Percentiles rank a stretch among this genome's conserved stretches.
phyloP scores from a whole-genome alignment of 441 rosid species.

The Jatropha multifida region DNA sequence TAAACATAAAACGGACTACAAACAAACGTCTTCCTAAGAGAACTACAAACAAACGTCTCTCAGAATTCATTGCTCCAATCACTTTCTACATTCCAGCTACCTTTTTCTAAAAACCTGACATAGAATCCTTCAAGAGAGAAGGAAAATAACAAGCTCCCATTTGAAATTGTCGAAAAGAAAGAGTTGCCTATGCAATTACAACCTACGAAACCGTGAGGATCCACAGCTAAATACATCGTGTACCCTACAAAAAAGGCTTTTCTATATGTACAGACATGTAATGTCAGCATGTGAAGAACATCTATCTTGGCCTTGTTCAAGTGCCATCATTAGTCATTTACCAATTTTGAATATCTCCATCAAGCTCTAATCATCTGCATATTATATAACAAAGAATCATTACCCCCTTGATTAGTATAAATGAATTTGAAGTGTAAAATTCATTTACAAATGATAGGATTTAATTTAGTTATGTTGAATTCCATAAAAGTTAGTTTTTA shows the following conservation, averaged over 20 bases:
- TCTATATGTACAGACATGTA: slow-evolving; percentile 30
- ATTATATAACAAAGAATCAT: slow-evolving; percentile 4
- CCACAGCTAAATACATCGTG: slow-evolving; percentile 16
- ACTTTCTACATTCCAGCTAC: not conserved
- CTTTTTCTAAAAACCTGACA: not conserved
- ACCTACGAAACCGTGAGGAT: slow-evolving; percentile 18
- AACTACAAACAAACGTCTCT: slow-evolving; percentile 3
- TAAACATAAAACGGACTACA: not conserved
- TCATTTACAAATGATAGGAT: too few relatives aligned
- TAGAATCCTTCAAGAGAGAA: not conserved
- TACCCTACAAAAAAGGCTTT: slow-evolving; percentile 14
- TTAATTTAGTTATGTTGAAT: too few relatives aligned
- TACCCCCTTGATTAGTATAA: not conserved
- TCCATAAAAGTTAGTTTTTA: too few relatives aligned
- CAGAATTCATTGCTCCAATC: slow-evolving; percentile 2
- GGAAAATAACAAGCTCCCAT: slow-evolving; percentile 10
- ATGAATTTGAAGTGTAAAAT: too few relatives aligned
- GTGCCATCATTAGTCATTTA: not conserved
- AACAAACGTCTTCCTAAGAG: not conserved
- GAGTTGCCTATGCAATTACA: slow-evolving; percentile 12
- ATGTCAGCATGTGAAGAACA: slow-evolving; percentile 10
- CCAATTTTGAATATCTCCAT: slow-evolving; percentile 22
- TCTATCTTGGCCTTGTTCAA: not conserved
- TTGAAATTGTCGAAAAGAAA: not conserved
- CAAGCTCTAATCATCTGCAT: slow-evolving; percentile 49